Percentiles rank a stretch among this genome's conserved stretches.
These are phyloP conservation scores for Aureobasidium zeae DNA, from an alignment of 2,329 filamentous ascomycete species.

Conservation along the genomic window DNA sequence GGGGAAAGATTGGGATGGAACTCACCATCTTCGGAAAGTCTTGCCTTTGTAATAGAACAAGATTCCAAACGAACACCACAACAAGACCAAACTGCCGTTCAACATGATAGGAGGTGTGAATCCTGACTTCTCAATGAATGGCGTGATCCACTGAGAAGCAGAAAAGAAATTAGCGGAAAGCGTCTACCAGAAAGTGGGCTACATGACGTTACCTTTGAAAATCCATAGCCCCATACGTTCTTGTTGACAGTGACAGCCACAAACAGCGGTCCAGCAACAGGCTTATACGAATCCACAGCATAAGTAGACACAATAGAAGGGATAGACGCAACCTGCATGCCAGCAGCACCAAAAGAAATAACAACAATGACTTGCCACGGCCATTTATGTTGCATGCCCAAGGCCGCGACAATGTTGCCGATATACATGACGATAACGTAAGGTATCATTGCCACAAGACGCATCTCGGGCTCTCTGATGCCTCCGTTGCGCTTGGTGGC, in stretches of 20 bases:
- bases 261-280: constrained; percentile 50
- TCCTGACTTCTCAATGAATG: constrained; percentile 41
- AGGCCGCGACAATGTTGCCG: constrained; percentile 48
- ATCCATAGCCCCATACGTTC: constrained; percentile 55
- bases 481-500: constrained; percentile 45
- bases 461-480: constrained; percentile 35
- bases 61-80: constrained; percentile 47
- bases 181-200: too few relatives aligned
- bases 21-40: constrained; percentile 45
- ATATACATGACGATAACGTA: constrained; percentile 47
- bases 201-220: too few relatives aligned
- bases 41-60: constrained; percentile 52
- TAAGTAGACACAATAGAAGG: constrained; percentile 52
- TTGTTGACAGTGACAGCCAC: constrained; percentile 56
- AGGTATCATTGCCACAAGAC: constrained; percentile 37
- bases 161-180: constrained; percentile 20
- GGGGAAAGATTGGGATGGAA: neutral
- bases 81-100: constrained; percentile 44
- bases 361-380: constrained; percentile 48
- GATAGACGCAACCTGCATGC: constrained; percentile 51
- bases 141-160: constrained; percentile 32
- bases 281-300: constrained; percentile 56
- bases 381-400: constrained; percentile 33
- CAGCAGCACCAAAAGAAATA: constrained; percentile 48
- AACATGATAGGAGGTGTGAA: constrained; percentile 52